phyloP scores from a whole-genome alignment of 352 stramenopile species.

The Phytophthora podocarpi region DNA sequence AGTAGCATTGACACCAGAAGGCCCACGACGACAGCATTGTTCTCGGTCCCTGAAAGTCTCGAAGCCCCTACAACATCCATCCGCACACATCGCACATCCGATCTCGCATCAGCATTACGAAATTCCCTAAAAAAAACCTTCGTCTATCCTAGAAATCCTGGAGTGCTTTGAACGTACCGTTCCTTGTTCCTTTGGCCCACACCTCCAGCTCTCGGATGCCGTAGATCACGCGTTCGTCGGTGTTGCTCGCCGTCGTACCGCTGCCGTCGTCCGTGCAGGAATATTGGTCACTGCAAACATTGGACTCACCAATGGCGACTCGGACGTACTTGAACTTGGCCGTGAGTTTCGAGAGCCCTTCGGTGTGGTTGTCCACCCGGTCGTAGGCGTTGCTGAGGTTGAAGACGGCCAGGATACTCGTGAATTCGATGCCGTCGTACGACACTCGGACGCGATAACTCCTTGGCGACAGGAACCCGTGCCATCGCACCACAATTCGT shows the following conservation, averaged over 20 bases:
- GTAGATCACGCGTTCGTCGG: conserved; percentile 73
- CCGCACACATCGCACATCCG: conserved; percentile 7
- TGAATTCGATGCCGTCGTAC: conserved; percentile 63
- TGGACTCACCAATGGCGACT: conserved; percentile 51
- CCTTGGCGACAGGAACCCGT: conserved; percentile 69
- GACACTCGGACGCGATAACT: conserved; percentile 68
- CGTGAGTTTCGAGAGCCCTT: conserved; percentile 46
- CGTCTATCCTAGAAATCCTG: not conserved
- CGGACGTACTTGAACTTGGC: conserved; percentile 64
- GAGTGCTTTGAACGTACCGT: conserved; percentile 28
- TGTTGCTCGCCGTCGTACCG: conserved; percentile 22
- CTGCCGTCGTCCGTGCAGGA: conserved; percentile 46
- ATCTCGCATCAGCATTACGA: conserved; percentile 15
- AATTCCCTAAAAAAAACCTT: conserved; percentile 2
- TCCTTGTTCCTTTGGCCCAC: conserved; percentile 64
- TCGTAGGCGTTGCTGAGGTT: conserved; percentile 60
- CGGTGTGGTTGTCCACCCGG: conserved; percentile 66
- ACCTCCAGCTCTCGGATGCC: conserved; percentile 82
- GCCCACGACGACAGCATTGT: not conserved
- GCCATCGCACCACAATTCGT: conserved; percentile 75
- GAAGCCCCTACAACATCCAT: conserved; percentile 20
- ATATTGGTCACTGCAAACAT: conserved; percentile 50
- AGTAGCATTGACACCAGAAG: conserved; percentile 7
- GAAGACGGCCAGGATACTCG: conserved; percentile 52
- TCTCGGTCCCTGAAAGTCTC: not conserved